Base-by-base conservation (phyloP, 345 rosid species). In the Dipteronia dyeriana region DNA sequence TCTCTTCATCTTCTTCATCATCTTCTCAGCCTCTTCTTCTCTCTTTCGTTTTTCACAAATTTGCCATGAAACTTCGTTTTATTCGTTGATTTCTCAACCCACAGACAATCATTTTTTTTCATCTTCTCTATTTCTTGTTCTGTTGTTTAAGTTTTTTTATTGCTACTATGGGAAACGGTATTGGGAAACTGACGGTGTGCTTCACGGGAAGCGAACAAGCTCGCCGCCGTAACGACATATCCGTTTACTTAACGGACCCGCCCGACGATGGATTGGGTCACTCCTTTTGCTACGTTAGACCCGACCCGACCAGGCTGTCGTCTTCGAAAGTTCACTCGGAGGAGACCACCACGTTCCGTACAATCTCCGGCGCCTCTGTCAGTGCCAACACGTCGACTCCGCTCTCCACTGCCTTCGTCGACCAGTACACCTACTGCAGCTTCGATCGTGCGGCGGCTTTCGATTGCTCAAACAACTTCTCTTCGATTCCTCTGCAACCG, bases 381-480 rank as follows among this genome's bases (percentile, higher is more conserved):
- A 96, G 99, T 73, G 99, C 99, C 66, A 96, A 96, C 88, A 86
- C 97, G 0, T 93, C 97, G 2, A 96, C 99, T 5, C 97, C 91
- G 2, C 97, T 88, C 29, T 96, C 99, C 16, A 96, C 99, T 0
- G 87, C 99, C 43, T 76, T 92, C 3, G 56, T 88, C 63, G 98
- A 96, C 63, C 82, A 93, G 10, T 94, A 92, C 78, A 85, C 83
- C 60, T 89, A 85, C 75, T 84, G 80, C 65, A 81, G 87, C 67
- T 78, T 86, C 73, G 97, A 94, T 23, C 78, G 94, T 66, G 92
- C 98, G 3, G 97, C 99, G 11, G 94, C 97, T 71, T 96, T 96
- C 60, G 99, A 96, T 78, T 90, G 98, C 91, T 86, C 98, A 17
- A 92, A 88, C 31, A 92, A 90, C 68, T 96, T 96, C 81, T 76